Evolutionary conservation across 1,139 yeast genomes (phyloP).

Genomic region (Magnusiomyces suaveolens): DNA sequence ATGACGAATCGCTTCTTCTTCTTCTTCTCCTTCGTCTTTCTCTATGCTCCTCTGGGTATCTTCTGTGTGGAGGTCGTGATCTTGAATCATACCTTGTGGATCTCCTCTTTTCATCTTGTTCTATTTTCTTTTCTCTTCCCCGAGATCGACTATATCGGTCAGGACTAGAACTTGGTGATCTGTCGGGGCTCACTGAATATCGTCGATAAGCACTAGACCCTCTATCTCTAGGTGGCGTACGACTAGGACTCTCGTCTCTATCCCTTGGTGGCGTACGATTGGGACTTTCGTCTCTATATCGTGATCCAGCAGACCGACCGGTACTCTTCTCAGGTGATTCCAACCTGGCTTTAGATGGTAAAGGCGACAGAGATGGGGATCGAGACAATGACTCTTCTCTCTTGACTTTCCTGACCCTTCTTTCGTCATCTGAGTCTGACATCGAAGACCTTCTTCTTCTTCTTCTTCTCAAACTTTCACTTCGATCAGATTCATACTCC

Average conservation of each 20-base stretch:
- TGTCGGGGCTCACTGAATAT: not conserved
- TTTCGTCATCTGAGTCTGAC: not conserved
- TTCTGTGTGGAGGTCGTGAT: conserved; percentile 16
- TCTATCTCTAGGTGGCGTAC: too few species aligned
- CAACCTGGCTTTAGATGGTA: not conserved
- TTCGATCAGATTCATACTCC: not conserved
- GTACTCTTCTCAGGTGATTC: not conserved
- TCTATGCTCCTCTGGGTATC: not conserved
- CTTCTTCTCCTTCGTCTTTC: not conserved
- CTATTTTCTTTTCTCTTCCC: not conserved
- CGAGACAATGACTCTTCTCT: conserved; percentile 9
- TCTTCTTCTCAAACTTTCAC: not conserved
- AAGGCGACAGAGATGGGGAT: conserved; percentile 13
- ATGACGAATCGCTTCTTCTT: not conserved
- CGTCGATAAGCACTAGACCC: not conserved
- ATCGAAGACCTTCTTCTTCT: not conserved
- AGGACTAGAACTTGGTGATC: not conserved
- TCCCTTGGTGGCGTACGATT: too few species aligned
- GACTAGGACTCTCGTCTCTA: not conserved
- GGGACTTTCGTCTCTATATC: not conserved
- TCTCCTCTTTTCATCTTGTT: not conserved
- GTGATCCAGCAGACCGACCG: not conserved
- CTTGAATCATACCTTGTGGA: conserved; percentile 6
- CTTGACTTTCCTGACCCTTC: not conserved
- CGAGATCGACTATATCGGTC: not conserved